Percentiles rank a stretch among this genome's conserved stretches.
phyloP scores from a whole-genome alignment of 768 basidiomycete genomes.

The Lactarius sp. region DNA sequence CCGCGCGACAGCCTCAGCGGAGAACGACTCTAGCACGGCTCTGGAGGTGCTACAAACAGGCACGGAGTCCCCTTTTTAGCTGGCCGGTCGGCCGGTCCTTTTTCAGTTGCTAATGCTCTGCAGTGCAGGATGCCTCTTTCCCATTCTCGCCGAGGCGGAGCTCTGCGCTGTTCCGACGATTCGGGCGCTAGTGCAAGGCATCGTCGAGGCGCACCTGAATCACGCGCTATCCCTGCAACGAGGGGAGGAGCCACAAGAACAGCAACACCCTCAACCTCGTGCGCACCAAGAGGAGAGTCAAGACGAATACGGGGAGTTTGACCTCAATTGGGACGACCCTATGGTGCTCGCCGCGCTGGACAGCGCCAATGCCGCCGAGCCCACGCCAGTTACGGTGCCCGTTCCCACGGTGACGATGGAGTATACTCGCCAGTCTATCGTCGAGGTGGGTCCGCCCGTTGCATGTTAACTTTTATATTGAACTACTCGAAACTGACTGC shows the following conservation, averaged over 20 bases:
- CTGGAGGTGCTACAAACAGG: conserved; percentile 17
- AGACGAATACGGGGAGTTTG: too few relatives aligned
- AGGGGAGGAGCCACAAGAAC: conserved; percentile 33
- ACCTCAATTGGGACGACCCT: too few relatives aligned
- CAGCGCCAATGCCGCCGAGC: too few relatives aligned
- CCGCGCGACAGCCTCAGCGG: conserved; percentile 33
- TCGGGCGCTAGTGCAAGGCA: conserved; percentile 27
- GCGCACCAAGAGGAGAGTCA: too few relatives aligned
- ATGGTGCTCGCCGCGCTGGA: too few relatives aligned
- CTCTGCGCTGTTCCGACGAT: conserved; percentile 14
- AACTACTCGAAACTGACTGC: background rate
- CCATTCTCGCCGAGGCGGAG: conserved; percentile 7
- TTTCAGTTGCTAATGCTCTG: background rate
- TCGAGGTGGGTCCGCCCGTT: conserved; percentile 8
- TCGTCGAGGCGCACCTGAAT: conserved; percentile 50
- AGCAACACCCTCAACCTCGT: too few relatives aligned
- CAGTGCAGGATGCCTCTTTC: conserved; percentile 15
- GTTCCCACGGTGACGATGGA: background rate
- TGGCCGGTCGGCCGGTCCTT: background rate
- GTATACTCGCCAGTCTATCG: conserved; percentile 12
- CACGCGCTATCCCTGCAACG: conserved; percentile 40
- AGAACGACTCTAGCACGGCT: background rate
- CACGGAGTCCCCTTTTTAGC: background rate
- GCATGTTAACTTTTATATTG: background rate
- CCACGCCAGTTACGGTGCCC: background rate